phyloP scores from a whole-genome alignment of 1,139 yeast species.

The Debaryomyces coudertii region DNA sequence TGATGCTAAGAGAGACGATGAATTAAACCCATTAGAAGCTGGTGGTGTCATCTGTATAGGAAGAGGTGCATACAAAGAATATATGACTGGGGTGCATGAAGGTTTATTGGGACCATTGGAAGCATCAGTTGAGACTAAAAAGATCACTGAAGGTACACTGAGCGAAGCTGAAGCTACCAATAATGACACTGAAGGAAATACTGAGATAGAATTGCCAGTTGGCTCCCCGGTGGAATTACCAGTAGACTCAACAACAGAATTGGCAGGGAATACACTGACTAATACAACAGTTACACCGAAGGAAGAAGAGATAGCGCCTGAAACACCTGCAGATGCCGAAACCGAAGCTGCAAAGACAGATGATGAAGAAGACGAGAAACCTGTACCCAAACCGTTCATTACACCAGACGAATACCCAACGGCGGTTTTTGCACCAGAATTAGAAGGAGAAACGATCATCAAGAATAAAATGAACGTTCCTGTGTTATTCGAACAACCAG shows the following conservation, averaged over 20 bases:
- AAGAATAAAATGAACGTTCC: constrained; percentile 50
- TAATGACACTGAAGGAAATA: background rate
- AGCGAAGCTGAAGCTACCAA: constrained; percentile 13
- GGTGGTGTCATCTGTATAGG: constrained; percentile 95
- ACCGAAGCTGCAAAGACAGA: constrained; percentile 19
- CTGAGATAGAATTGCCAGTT: background rate
- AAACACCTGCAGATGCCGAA: constrained; percentile 39
- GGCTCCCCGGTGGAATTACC: background rate
- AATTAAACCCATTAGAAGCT: constrained; percentile 43
- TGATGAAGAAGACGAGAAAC: constrained; percentile 39
- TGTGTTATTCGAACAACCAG: constrained; percentile 71
- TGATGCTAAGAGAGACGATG: constrained; percentile 50
- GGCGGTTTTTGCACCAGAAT: constrained; percentile 65
- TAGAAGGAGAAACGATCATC: constrained; percentile 31
- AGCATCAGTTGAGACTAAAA: constrained; percentile 52
- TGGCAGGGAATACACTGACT: too few relatives aligned
- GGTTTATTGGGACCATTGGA: constrained; percentile 92
- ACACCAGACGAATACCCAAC: constrained; percentile 55
- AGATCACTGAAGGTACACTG: constrained; percentile 13
- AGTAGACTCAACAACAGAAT: background rate
- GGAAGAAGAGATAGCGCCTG: constrained; percentile 20
- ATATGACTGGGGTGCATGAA: constrained; percentile 86
- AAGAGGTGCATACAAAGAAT: constrained; percentile 95
- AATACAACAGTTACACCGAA: background rate
- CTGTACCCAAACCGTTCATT: constrained; percentile 68